A percentile compares a stretch with the other conserved stretches of the same genome.
Evolutionary conservation across 345 rosid species (phyloP).

Genomic region (Cardamine occulta): DNA sequence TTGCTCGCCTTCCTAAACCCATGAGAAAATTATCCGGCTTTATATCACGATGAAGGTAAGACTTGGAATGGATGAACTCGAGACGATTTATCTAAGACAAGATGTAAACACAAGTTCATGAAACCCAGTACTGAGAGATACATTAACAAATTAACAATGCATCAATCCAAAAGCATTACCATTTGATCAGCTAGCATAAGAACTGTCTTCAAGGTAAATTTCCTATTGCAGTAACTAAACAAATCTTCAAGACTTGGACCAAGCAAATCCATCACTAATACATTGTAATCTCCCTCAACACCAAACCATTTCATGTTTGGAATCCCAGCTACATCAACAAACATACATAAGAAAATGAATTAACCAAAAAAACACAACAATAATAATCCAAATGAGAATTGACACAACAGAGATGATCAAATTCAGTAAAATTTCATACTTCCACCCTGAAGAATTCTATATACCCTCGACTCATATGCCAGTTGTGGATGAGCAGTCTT

Average conservation of each 20-base stretch:
- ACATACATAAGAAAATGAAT: slow-evolving; percentile 3
- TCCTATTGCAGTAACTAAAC: slow-evolving; percentile 84
- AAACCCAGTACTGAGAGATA: neutral
- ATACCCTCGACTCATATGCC: slow-evolving; percentile 77
- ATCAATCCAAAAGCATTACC: slow-evolving; percentile 49
- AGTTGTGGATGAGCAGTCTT: slow-evolving; percentile 94
- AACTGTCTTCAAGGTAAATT: slow-evolving; percentile 87
- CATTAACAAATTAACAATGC: neutral
- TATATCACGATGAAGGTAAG: slow-evolving; percentile 92
- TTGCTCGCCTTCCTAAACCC: slow-evolving; percentile 94
- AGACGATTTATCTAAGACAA: slow-evolving; percentile 76
- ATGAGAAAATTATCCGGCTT: slow-evolving; percentile 96
- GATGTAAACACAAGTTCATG: neutral
- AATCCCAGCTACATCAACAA: slow-evolving; percentile 74
- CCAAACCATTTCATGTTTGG: slow-evolving; percentile 94
- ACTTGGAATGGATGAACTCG: slow-evolving; percentile 88
- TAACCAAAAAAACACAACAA: neutral
- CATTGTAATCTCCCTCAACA: slow-evolving; percentile 88
- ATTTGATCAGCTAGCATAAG: slow-evolving; percentile 99
- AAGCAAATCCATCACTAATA: slow-evolving; percentile 93
- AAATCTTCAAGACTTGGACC: slow-evolving; percentile 98
- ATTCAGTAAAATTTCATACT: slow-evolving; percentile 48
- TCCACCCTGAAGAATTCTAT: slow-evolving; percentile 90
- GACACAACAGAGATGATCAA: neutral
- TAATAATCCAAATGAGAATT: neutral